A percentile compares a stretch with the other conserved stretches of the same genome.
Conservation (phyloP, 768 basidiomycete species). For the Suillus weaverae region DNA sequence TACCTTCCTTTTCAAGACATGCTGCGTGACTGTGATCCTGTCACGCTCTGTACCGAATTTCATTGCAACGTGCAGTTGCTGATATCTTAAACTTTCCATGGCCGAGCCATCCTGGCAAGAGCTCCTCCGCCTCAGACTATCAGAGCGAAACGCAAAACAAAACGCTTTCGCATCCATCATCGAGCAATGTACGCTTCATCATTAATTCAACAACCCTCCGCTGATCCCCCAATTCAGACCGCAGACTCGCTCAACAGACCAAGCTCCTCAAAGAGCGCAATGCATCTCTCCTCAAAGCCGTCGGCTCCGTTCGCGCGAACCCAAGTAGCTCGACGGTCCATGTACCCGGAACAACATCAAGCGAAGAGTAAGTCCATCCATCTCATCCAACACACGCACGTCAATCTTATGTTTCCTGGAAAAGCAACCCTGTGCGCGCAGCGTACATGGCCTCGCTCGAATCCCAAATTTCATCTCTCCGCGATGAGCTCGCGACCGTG, state of each 20-base stretch:
- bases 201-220: conserved; percentile 15
- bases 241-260: conserved; percentile 89
- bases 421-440: conserved; percentile 79
- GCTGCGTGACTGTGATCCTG: neutral
- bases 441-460: conserved; percentile 92
- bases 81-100: conserved; percentile 42
- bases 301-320: conserved; percentile 66
- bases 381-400: neutral
- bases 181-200: conserved; percentile 69
- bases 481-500: conserved; percentile 89
- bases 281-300: conserved; percentile 82
- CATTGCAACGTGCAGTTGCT: neutral
- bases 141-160: conserved; percentile 81
- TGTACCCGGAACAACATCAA: conserved; percentile 49
- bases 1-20: neutral
- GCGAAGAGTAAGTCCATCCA: conserved; percentile 63
- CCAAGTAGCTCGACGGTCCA: conserved; percentile 63
- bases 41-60: conserved; percentile 1
- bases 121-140: conserved; percentile 71
- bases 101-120: conserved; percentile 87
- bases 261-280: conserved; percentile 92
- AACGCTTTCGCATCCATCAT: conserved; percentile 82
- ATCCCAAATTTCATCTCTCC: conserved; percentile 87
- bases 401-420: conserved; percentile 1
- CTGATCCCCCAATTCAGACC: conserved; percentile 45